These are phyloP conservation scores for Magnolia kwangsiensis DNA, from an alignment of 164 flowering plant species.

Conservation along the genomic window DNA sequence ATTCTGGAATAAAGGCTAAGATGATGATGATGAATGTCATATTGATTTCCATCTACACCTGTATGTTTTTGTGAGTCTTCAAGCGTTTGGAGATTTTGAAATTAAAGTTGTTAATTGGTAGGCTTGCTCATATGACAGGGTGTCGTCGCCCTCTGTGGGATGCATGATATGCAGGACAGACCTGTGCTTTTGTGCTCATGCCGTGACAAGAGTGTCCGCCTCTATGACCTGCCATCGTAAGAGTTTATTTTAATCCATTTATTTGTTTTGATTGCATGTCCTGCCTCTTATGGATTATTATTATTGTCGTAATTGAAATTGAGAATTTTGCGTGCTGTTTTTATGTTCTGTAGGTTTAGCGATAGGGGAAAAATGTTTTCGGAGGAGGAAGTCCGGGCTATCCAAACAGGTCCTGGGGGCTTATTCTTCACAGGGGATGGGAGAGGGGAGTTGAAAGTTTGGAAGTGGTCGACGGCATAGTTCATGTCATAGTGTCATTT, in stretches of 20 bases:
- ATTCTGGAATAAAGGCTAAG: too few relatives aligned
- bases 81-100: not conserved
- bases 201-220: slow-evolving; percentile 44
- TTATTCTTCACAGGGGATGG: slow-evolving; percentile 91
- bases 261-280: not conserved
- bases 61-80: not conserved
- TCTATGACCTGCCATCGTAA: slow-evolving; percentile 86
- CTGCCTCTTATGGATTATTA: not conserved
- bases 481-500: not conserved
- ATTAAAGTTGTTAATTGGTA: not conserved
- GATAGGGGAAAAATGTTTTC: slow-evolving; percentile 75
- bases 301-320: not conserved
- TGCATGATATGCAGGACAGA: slow-evolving; percentile 43
- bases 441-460: slow-evolving; percentile 70
- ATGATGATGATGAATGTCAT: not conserved
- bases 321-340: not conserved
- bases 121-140: slow-evolving; percentile 18
- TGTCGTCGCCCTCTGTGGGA: slow-evolving; percentile 45
- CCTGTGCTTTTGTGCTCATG: slow-evolving; percentile 54
- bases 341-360: slow-evolving; percentile 43
- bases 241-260: slow-evolving; percentile 20
- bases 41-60: not conserved
- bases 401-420: slow-evolving; percentile 76
- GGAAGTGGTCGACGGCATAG: slow-evolving; percentile 42
- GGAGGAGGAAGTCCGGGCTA: slow-evolving; percentile 66